Conservation (phyloP, 352 stramenopile species). For the Phytophthora uliginosa region DNA sequence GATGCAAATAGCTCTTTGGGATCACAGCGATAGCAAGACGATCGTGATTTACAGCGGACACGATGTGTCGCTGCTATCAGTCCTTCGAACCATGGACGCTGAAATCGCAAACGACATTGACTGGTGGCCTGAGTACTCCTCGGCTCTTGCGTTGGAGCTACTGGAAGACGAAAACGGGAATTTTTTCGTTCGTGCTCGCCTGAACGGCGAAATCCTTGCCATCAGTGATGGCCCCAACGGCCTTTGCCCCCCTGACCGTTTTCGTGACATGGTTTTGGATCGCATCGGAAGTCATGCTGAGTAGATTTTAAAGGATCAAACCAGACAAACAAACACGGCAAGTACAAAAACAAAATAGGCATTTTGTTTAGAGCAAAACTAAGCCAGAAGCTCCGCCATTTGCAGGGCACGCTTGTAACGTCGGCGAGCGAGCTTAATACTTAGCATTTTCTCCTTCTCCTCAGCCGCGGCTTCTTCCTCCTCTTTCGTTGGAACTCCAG, state of each 20-base stretch:
- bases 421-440: slow-evolving; percentile 64
- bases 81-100: slow-evolving; percentile 74
- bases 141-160: slow-evolving; percentile 73
- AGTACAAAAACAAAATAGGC: slow-evolving; percentile 24
- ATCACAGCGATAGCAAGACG: slow-evolving; percentile 52
- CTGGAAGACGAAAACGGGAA: slow-evolving; percentile 63
- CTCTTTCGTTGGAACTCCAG: slow-evolving; percentile 60
- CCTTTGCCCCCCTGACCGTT: slow-evolving; percentile 48
- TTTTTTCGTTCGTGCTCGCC: slow-evolving; percentile 66
- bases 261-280: slow-evolving; percentile 54
- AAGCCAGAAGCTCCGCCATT: slow-evolving; percentile 74
- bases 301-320: not conserved
- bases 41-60: slow-evolving; percentile 87
- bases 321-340: not conserved
- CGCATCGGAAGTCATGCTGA: slow-evolving; percentile 43
- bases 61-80: slow-evolving; percentile 80
- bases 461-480: slow-evolving; percentile 43
- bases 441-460: slow-evolving; percentile 68
- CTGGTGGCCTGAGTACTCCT: slow-evolving; percentile 84
- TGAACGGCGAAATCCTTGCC: slow-evolving; percentile 59
- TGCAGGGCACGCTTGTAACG: slow-evolving; percentile 87
- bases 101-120: slow-evolving; percentile 50
- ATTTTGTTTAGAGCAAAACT: slow-evolving; percentile 35
- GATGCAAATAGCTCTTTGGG: slow-evolving; percentile 56
- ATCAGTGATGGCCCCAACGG: slow-evolving; percentile 30